Evolutionary conservation across 768 basidiomycete genomes (phyloP), one percentile per base, ranked within the genome.

Genomic region (Trametes sanguinea): DNA sequence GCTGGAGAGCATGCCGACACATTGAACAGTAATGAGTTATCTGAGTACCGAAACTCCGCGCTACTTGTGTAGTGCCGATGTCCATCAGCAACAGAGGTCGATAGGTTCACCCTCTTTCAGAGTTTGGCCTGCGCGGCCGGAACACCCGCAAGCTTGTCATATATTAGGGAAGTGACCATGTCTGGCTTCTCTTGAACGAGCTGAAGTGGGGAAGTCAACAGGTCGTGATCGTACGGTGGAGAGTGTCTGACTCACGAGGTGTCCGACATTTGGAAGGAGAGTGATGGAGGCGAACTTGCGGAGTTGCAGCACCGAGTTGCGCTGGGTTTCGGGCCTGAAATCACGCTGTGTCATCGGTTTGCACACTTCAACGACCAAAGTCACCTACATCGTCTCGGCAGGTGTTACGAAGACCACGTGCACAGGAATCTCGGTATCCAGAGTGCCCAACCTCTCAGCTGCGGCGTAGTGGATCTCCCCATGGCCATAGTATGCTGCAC

Each of bases 141-240:
- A 2, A 32, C 2, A 29, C 48, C 48, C 14, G 17, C 48, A 10
- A 50, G 48, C 2, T 32, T 32, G 29, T 32, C 29, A 9, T 13
- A 5, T 14, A 50, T 30, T 13, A 32, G 29, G 3, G 48, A 10
- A 2, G 44, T 13, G 4, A 56, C 55, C 33, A 32, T 27, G 9
- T 22, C 44, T 4, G 55, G 55, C 2, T 56, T 45, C 33, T 56
- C 55, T 16, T 56, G 55, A 32, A 56, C 45, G 4, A 45, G 40
- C 55, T 56, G 37, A 3, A 11, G 27, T 5, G 13, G 35, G 29
- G 17, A 40, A 17, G 2, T 27, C 6, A 40, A 22, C 16, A 27
- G 2, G 13, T 22, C 8, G 5, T 17, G 16, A 14, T 29, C 14
- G 6, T 17, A 11, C 29, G 22, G n/a, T 32, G 14, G 3, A 16